A percentile compares a stretch with the other conserved stretches of the same genome.
These are phyloP conservation scores for Ophiocordyceps australis DNA, from an alignment of 2,329 filamentous ascomycete genomes.

Conservation along the genomic window DNA sequence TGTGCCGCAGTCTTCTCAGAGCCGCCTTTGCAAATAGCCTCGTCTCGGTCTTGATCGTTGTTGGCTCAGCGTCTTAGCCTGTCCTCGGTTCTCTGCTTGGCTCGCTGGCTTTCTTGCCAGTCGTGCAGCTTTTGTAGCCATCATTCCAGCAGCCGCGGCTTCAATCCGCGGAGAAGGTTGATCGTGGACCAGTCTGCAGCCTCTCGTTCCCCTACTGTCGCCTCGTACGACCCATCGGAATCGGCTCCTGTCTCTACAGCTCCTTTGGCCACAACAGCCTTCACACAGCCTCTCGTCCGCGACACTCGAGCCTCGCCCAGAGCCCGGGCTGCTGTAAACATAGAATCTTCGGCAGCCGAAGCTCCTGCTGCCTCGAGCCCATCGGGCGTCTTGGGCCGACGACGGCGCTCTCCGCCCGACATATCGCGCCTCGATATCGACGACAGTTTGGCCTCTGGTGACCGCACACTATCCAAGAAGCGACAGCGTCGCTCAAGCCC, in stretches of 20 bases:
- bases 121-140: constrained; percentile 7
- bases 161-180: constrained; percentile 19
- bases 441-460: too few relatives aligned
- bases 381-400: constrained; percentile 32
- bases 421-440: too few relatives aligned
- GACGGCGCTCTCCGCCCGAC: constrained; percentile 27
- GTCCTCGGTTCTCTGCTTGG: too few relatives aligned
- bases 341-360: constrained; percentile 17
- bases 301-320: constrained; percentile 7
- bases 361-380: constrained; percentile 8
- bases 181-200: constrained; percentile 19
- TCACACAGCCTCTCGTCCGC: too few relatives aligned
- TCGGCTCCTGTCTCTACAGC: too few relatives aligned
- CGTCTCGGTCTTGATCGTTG: too few relatives aligned
- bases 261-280: too few relatives aligned
- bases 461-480: constrained; percentile 19
- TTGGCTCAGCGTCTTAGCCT: too few relatives aligned
- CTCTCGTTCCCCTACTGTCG: constrained; percentile 13
- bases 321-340: constrained; percentile 17
- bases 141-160: constrained; percentile 14
- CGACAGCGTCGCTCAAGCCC: constrained; percentile 35
- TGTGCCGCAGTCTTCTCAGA: too few relatives aligned
- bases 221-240: constrained; percentile 51
- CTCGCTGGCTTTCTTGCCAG: constrained; percentile 6
- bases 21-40: too few relatives aligned